Base-by-base conservation (phyloP, 495 filamentous ascomycete species). In the Aspergillus funiculosus region DNA sequence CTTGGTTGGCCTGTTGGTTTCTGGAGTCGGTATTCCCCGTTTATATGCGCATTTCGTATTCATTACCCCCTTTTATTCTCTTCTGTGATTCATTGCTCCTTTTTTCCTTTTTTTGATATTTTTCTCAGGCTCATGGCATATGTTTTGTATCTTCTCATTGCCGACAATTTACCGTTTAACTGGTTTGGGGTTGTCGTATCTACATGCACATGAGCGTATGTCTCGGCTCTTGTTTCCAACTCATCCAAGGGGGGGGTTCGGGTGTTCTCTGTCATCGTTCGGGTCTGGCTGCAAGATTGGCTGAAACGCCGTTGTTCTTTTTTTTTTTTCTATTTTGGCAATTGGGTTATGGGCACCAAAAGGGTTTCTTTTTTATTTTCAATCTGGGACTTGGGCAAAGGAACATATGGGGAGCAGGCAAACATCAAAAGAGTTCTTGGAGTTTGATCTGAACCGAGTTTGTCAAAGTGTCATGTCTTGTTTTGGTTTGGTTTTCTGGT, bases 1-100 rank as follows among this genome's bases (percentile, higher is more conserved):
- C 39, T 53, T 46, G 53, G 53, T 53, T 53, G 55, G 59, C 53
- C 52, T 59, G 53, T 61, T 57, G 55, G 58, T 53, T 59, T 52
- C 44, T 52, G 52, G 58, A 58, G 53, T 59, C 53, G 51, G 51
- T 56, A 51, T 57, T 59, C 43, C 48, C 55, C 42, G 46, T 54
- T 56, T 51, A 34, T 60, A 28, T 56, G 32, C 48, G 49, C 54
- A 39, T 53, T 39, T 52, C 57, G 25, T 37, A 40, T 46, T 51
- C 47, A 43, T 43, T 46, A 32, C 43, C 17, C 13, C 24, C 40
- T 43, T 35, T 40, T 22, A 43, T 52, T 46, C 19, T 20, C n/a
- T n/a, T n/a, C n/a, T n/a, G n/a, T n/a, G n/a, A n/a, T n/a, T n/a
- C n/a, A n/a, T n/a, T 50, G n/a, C 31, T 24, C 42, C 18, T 42